Conservation (phyloP, 2,329 filamentous ascomycete species). For the Arthrocladium fulminans region DNA sequence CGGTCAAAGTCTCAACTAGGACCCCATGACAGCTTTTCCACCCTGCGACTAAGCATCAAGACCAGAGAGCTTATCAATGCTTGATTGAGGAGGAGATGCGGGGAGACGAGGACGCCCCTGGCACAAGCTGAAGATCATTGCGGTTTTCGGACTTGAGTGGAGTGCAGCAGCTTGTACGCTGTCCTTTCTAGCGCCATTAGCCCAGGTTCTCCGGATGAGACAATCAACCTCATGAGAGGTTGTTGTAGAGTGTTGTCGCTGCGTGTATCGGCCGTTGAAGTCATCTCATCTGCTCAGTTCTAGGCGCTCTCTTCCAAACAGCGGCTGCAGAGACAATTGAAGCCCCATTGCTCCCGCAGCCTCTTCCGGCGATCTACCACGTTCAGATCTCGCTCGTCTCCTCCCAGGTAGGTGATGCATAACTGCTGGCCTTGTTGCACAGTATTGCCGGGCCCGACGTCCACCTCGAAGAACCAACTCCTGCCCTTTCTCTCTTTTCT, state of each 20-base stretch:
- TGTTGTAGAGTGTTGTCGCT: neutral
- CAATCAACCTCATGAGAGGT: no score
- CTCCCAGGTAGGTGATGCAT: conserved; percentile 18
- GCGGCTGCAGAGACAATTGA: conserved; percentile 11
- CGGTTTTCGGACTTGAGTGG: no score
- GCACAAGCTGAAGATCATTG: no score
- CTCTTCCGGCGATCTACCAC: conserved; percentile 9
- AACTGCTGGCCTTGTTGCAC: conserved; percentile 12
- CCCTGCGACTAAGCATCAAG: no score
- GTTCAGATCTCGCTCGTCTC: conserved; percentile 13
- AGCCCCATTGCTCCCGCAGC: conserved; percentile 12
- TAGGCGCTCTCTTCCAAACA: conserved; percentile 7
- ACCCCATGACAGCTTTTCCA: neutral
- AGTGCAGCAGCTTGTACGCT: no score
- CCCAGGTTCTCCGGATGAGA: no score
- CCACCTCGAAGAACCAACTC: conserved; percentile 10
- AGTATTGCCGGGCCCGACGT: neutral
- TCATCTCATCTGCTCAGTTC: neutral
- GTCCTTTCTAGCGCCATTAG: no score
- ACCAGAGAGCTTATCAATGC: no score
- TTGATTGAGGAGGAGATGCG: no score
- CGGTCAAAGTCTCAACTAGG: neutral
- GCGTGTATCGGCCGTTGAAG: neutral
- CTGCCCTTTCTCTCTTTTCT: conserved; percentile 10
- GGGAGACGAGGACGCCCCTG: no score